Base-by-base conservation (phyloP, 176 grass and related monocot genomes). In the Aegilops sharonensis region DNA sequence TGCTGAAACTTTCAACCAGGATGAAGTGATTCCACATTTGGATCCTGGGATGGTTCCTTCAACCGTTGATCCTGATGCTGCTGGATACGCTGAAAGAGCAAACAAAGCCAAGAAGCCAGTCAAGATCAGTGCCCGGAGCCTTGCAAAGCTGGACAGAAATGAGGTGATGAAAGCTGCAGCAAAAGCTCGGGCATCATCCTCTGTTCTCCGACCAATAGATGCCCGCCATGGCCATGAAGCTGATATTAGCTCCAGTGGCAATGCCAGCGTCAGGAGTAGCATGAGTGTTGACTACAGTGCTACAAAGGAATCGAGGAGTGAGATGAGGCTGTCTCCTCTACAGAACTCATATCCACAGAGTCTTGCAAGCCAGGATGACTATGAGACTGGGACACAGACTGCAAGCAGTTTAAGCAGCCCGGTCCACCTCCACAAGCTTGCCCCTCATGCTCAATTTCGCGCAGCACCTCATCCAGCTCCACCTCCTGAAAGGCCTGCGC, bases 21-120 rank as follows among this genome's bases (percentile, higher is more conserved):
- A 99, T 90, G 97, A 99, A 82, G 91, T 96, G 32, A 91, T 99
- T 50, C 97, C 97, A 25, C 97, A 99, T 88, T 87, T 99, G 85
- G 92, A 99, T 32, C 94, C 97, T 60, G 86, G 90, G 68, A 95
- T 94, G 94, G 87, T 96, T 54, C 92, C 94, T 63, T 99, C 97
- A 71, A 99, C 92, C 0, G 83, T 99, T 8, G 97, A 99, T 74
- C 97, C 97, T 37, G 97, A 99, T 83, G 87, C 94, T 50, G 90
- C 87, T 82, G 79, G 80, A 57, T 91, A 96, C 63, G 83, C 90
- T 1, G 91, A 96, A 67, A 93, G 89, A 88, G 87, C 90, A 79
- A 94, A 91, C 72, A 98, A 91, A 88, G 78, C 94, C 52, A 96
- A 92, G 82, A 99, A 94, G 77, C 72, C 91, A 62, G 94, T 99